phyloP scores from a whole-genome alignment of 139 green algal genomes.

The Ettlia oleoabundans region DNA sequence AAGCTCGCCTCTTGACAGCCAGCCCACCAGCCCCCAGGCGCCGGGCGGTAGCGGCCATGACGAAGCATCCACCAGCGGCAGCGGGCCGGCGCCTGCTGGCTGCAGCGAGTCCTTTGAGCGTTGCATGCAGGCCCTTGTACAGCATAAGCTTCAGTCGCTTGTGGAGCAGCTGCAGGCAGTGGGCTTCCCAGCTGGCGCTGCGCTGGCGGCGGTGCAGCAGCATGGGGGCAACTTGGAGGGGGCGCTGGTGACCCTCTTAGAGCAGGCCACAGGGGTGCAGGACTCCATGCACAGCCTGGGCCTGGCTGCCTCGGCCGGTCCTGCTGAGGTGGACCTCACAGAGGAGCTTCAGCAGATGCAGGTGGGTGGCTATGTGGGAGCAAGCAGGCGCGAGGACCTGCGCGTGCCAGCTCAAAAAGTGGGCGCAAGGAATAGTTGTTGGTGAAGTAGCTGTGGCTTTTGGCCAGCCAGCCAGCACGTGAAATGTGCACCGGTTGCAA shows the following conservation, averaged over 20 bases:
- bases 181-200: constrained; percentile 59
- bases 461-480: too few species aligned
- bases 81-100: background rate
- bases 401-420: too few species aligned
- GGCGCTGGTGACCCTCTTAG: constrained; percentile 65
- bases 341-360: constrained; percentile 43
- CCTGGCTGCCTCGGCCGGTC: background rate
- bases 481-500: too few species aligned
- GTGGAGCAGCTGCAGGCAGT: constrained; percentile 55
- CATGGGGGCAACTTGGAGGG: constrained; percentile 64
- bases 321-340: constrained; percentile 52
- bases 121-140: constrained; percentile 39
- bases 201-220: constrained; percentile 57
- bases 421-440: too few species aligned
- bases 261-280: constrained; percentile 27
- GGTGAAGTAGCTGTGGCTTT: too few species aligned
- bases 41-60: too few species aligned
- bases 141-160: constrained; percentile 27
- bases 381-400: too few species aligned
- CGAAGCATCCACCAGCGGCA: background rate
- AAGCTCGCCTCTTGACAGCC: background rate
- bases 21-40: background rate
- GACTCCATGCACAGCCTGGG: constrained; percentile 23
- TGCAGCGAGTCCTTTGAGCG: constrained; percentile 4
- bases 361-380: background rate